Evolutionary conservation across 768 basidiomycete species (phyloP), one percentile per base, ranked within the genome.

Genomic region (Kwoniella sp.): DNA sequence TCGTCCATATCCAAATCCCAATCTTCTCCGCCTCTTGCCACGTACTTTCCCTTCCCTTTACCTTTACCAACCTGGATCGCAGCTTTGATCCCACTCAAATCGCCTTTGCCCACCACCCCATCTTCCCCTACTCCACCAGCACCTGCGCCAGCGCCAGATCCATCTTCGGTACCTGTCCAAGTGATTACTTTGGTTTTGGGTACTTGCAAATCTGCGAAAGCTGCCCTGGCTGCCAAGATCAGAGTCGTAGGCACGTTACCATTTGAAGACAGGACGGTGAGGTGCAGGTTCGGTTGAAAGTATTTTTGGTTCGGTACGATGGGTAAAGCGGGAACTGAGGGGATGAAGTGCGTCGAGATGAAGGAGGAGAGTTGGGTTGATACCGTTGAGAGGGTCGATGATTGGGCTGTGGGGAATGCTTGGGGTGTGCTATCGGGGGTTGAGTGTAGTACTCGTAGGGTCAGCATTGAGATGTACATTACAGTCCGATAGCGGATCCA

Each of bases 1-100:
- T 65, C 75, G 19, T 57, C 70, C 56, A 69, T 30, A 60, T 73
- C 78, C 64, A 80, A 53, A 66, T 80, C 79, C 79, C 79, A 80
- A 47, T 78, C 77, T 17, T 80, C 79, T 1, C 66, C 73, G 27
- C 65, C 65, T 7, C 71, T 60, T 3, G 63, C 58, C 9, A 60
- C 40, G 2, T 53, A 57, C 29, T 64, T 63, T 1, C 68, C 74
- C 58, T 21, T 54, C 63, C 17, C 59, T 64, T 58, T 67, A 61
- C 6, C 68, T 66, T 47, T 68, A 64, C 55, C 71, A 65, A 10
- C 69, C 67, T 65, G 64, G 13, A 80, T 72, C 19, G 79, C 79
- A 29, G 74, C 76, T 47, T 78, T 78, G 53, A 80, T 77, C 24
- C 77, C 79, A n/a, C 69, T 70, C 64, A 70, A 60, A 66, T 73